phyloP scores from a whole-genome alignment of 441 rosid species.

The Erodium chrysanthum region DNA sequence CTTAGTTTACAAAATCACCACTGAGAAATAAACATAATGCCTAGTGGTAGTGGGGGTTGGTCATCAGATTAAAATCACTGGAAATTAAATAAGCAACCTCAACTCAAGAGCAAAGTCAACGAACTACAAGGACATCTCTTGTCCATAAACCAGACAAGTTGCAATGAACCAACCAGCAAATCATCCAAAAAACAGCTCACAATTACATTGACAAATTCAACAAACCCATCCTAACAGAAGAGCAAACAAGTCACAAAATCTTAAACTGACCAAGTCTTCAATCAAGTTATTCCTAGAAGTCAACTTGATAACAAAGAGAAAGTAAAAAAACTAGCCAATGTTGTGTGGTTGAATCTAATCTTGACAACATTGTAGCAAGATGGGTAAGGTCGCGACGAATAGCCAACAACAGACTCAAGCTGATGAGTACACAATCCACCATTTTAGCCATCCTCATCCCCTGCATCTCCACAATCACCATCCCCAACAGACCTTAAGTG shows the following conservation, averaged over 20 bases:
- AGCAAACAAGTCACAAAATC: background rate
- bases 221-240: background rate
- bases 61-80: no score
- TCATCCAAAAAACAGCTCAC: background rate
- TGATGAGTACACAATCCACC: conserved; percentile 16
- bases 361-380: background rate
- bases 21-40: background rate
- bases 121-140: background rate
- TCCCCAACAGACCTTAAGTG: conserved; percentile 12
- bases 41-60: no score
- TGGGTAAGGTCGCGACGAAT: background rate
- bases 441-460: conserved; percentile 37
- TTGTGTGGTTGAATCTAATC: no score
- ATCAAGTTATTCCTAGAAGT: background rate
- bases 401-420: background rate
- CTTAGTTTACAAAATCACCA: background rate
- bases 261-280: background rate
- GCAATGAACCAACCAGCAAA: background rate
- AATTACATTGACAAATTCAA: background rate
- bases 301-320: background rate
- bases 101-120: background rate
- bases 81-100: no score
- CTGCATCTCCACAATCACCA: conserved; percentile 26
- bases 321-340: no score
- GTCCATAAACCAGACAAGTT: background rate